Conservation (phyloP, 495 filamentous ascomycete genomes). For the Penicillium maclennaniae region DNA sequence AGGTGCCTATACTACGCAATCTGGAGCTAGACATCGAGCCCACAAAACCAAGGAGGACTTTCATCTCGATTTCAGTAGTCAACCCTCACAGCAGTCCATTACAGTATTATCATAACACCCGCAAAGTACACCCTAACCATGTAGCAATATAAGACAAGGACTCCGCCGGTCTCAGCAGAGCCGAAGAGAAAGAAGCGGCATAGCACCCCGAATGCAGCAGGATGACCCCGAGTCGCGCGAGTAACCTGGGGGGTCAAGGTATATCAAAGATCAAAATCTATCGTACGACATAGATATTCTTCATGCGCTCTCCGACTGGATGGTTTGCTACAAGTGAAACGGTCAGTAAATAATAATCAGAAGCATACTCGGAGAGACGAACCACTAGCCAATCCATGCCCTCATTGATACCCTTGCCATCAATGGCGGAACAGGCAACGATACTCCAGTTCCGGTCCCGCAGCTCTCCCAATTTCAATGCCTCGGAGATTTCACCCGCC, state of each 20-base stretch:
- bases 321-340: conserved; percentile 37
- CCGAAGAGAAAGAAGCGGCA: conserved; percentile 23
- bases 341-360: conserved; percentile 8
- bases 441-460: conserved; percentile 99
- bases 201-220: conserved; percentile 22
- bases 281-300: conserved; percentile 32
- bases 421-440: conserved; percentile 92
- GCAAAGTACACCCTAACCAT: conserved; percentile 20
- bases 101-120: conserved; percentile 36
- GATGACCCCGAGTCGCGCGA: conserved; percentile 13
- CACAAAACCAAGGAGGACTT: background rate
- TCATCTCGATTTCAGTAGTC: background rate
- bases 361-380: conserved; percentile 34
- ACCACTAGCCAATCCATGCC: conserved; percentile 99
- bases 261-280: conserved; percentile 39
- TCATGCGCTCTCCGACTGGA: conserved; percentile 47
- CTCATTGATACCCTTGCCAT: conserved; percentile 88
- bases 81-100: conserved; percentile 27
- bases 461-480: conserved; percentile 80
- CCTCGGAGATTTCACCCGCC: conserved; percentile 93
- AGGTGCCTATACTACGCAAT: background rate
- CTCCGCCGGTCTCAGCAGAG: conserved; percentile 22
- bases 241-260: conserved; percentile 21
- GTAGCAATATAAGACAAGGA: conserved; percentile 43
- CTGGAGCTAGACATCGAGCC: background rate